Conservation (phyloP, 2,329 filamentous ascomycete species). For the Ceratocystis cacaofunesta region DNA sequence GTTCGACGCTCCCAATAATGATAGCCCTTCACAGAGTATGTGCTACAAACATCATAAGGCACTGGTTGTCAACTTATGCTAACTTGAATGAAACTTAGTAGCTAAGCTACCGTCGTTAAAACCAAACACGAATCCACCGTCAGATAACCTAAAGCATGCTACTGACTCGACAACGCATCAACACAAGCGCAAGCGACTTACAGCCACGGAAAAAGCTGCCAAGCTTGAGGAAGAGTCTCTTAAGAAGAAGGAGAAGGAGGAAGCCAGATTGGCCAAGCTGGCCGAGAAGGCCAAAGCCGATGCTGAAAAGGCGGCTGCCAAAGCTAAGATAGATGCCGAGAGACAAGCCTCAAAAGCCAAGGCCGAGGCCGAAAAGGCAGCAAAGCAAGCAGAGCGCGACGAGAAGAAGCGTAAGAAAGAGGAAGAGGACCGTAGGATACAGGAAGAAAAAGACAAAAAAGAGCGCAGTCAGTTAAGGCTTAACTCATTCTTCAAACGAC, state of each 20-base stretch:
- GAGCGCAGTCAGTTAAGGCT: conserved; percentile 34
- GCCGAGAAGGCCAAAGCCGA: conserved; percentile 28
- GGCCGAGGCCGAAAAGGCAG: conserved; percentile 29
- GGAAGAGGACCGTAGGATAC: conserved; percentile 29
- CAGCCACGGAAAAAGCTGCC: conserved; percentile 28
- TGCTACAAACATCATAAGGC: conserved; percentile 20
- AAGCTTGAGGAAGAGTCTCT: conserved; percentile 25
- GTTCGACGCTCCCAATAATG: conserved; percentile 7
- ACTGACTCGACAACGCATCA: conserved; percentile 15
- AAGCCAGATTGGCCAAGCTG: conserved; percentile 23
- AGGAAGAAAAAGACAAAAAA: conserved; percentile 35
- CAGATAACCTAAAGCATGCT: conserved; percentile 18
- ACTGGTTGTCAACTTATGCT: conserved; percentile 26
- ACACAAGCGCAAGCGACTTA: conserved; percentile 32
- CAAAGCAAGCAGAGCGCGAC: conserved; percentile 29
- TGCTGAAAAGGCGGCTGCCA: conserved; percentile 26
- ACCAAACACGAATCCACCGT: background rate
- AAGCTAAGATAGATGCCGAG: conserved; percentile 23
- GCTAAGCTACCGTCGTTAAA: conserved; percentile 3
- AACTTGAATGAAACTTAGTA: conserved; percentile 11
- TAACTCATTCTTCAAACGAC: conserved; percentile 32
- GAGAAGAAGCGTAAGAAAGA: conserved; percentile 37
- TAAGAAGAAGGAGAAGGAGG: conserved; percentile 26
- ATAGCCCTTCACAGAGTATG: background rate
- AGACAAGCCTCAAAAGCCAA: conserved; percentile 29